Percentiles rank a stretch among this genome's conserved stretches.
Evolutionary conservation across 805 yeast species (phyloP).

Genomic region (Zygotorulaspora danielsina): DNA sequence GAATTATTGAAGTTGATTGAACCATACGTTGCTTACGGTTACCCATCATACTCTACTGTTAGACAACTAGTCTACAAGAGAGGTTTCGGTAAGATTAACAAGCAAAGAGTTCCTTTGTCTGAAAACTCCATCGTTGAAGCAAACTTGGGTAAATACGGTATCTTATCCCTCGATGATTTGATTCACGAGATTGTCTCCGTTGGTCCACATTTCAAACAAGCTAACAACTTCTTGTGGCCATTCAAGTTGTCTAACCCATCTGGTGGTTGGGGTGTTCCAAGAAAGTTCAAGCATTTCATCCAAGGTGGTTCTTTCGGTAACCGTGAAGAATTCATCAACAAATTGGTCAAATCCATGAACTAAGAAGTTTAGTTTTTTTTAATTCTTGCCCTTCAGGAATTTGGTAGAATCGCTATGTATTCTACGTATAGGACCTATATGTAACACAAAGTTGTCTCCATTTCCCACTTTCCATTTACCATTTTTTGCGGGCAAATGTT

Average conservation of each 20-base stretch:
- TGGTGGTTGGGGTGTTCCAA: constrained; percentile 96
- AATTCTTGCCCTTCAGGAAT: too few relatives aligned
- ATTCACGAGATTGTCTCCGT: constrained; percentile 94
- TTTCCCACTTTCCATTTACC: neutral
- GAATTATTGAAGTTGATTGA: constrained; percentile 91
- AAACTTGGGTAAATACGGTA: constrained; percentile 87
- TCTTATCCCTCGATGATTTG: constrained; percentile 85
- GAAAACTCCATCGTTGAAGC: constrained; percentile 89
- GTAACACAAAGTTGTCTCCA: constrained; percentile 4
- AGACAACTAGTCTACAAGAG: constrained; percentile 95
- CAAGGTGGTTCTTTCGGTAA: constrained; percentile 99
- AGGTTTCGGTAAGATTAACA: constrained; percentile 96
- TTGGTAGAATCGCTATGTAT: constrained; percentile 7
- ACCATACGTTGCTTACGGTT: constrained; percentile 96
- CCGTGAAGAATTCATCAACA: constrained; percentile 95
- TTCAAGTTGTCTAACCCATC: constrained; percentile 94
- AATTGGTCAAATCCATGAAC: constrained; percentile 91
- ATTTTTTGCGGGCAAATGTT: too few relatives aligned
- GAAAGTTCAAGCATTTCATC: constrained; percentile 95
- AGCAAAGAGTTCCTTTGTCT: constrained; percentile 87
- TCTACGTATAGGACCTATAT: constrained; percentile 11
- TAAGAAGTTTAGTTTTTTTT: constrained; percentile 40
- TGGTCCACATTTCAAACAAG: constrained; percentile 98
- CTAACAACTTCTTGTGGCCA: constrained; percentile 98
- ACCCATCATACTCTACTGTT: constrained; percentile 88